Evolutionary conservation across 495 filamentous ascomycete species (phyloP).

Genomic region (Friedmanniomyces simplex): DNA sequence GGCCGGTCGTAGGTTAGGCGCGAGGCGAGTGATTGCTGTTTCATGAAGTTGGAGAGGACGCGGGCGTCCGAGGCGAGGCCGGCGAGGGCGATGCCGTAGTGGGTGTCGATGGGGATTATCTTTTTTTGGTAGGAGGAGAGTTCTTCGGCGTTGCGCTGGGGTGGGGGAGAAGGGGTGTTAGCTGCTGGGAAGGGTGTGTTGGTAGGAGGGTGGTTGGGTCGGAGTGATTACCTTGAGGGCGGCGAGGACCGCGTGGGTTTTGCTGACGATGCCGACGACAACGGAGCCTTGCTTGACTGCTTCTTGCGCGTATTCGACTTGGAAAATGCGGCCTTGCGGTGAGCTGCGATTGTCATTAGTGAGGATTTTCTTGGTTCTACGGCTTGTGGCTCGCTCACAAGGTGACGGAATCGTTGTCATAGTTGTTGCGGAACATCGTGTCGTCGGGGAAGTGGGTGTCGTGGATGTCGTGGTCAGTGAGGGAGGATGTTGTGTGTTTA

Average conservation of each 20-base stretch:
- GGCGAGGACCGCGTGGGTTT: constrained; percentile 92
- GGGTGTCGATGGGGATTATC: constrained; percentile 89
- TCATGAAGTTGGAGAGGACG: constrained; percentile 99
- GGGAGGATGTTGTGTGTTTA: not conserved
- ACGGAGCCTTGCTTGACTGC: constrained; percentile 98
- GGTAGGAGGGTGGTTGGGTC: constrained; percentile 3
- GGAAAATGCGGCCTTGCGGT: constrained; percentile 97
- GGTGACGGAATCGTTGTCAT: constrained; percentile 99
- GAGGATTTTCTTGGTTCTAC: constrained; percentile 3
- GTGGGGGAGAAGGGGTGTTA: constrained; percentile 18
- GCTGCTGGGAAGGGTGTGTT: constrained; percentile 6
- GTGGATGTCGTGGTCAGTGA: not conserved
- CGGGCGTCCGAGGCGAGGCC: constrained; percentile 96
- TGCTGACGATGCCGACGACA: constrained; percentile 91
- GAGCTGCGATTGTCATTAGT: constrained; percentile 50
- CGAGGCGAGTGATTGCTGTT: constrained; percentile 91
- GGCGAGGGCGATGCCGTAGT: constrained; percentile 90
- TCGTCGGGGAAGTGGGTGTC: not conserved
- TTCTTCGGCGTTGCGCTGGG: constrained; percentile 93
- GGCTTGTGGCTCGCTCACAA: constrained; percentile 54
- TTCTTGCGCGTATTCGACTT: constrained; percentile 97
- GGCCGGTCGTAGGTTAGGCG: constrained; percentile 91
- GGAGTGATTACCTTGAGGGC: constrained; percentile 72
- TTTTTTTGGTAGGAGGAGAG: constrained; percentile 99
- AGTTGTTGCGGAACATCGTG: constrained; percentile 98